Percentiles rank a stretch among this genome's conserved stretches.
These are phyloP conservation scores for Hypoxylon fuscum DNA, from an alignment of 495 filamentous ascomycete species.

Conservation along the genomic window DNA sequence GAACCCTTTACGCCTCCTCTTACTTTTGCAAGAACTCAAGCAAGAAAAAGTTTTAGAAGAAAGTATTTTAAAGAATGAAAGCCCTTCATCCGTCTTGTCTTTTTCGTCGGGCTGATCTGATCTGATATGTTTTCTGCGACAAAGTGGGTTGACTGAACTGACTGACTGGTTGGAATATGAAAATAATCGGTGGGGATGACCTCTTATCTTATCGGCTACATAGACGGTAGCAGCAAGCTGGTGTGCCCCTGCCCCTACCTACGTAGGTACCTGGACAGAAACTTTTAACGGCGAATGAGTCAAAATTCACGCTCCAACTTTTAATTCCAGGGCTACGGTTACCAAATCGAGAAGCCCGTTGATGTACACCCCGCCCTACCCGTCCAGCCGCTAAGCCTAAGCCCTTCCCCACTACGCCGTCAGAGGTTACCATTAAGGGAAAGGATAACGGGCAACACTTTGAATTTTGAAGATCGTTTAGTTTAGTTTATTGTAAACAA, in stretches of 20 bases:
- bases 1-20: no score
- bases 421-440: slow-evolving; percentile 2
- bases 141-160: no score
- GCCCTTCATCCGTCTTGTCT: no score
- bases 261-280: neutral
- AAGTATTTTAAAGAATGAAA: no score
- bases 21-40: no score
- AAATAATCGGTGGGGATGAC: slow-evolving; percentile 1
- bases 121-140: neutral
- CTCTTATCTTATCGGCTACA: slow-evolving; percentile 4
- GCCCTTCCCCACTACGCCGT: slow-evolving; percentile 19
- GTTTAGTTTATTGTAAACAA: slow-evolving; percentile 27
- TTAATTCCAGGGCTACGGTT: neutral
- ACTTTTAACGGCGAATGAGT: neutral
- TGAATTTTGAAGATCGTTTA: slow-evolving; percentile 21
- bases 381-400: slow-evolving; percentile 27
- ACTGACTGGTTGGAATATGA: no score
- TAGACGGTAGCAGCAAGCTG: no score
- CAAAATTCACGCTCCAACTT: no score
- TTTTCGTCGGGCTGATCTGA: neutral
- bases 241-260: no score
- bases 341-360: neutral
- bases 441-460: no score
- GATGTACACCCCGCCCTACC: slow-evolving; percentile 17
- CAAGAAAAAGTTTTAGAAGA: no score